Base-by-base conservation (phyloP, 768 basidiomycete genomes). In the Psilocybe sp. region DNA sequence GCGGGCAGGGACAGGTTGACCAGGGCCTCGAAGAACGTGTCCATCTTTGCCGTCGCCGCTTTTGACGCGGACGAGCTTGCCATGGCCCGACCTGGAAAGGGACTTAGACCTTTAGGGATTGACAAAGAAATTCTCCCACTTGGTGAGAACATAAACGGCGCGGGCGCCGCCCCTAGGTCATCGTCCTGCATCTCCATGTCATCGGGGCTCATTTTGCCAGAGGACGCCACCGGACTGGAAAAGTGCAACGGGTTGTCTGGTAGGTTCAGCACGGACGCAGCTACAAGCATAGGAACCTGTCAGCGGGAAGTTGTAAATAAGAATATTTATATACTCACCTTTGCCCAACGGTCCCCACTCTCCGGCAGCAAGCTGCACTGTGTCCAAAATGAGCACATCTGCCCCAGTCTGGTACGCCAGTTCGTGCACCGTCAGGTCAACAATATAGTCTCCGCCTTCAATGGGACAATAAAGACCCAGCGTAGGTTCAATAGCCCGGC, bases 391-490 rank as follows among this genome's bases (percentile, higher is more conserved):
- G 8, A 95, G 75, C 10, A 97, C 84, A 54, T 97, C 95, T 15
- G 92, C 80, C 20, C 79, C 81, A 2, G 85, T 82, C 46, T 78
- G 77, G 42, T 79, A 76, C 5, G 90, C 92, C 54, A 95, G 69
- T 63, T 91, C 88, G 35, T 78, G 75, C 10, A 96, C 84, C 3
- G 92, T 89, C 15, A 82, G 80, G 60, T 89, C 87, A 16, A 94
- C 75, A 18, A 94, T 77, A 63, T 88, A 84, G 53, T 92, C 86
- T 5, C 90, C 92, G 32, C 94, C 94, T 64, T 75, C 79, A 51
- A 92, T 85, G 5, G 94, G 95, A 55, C 89, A 92, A 65, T 90
- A 92, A 4, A 95, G 67, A 0, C 83, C 89, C n/a, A 95, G 70
- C 0, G 89, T 90, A 3, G 92, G 92, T 62, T 94, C 92, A 28